Conservation (phyloP, 148 eudicot genomes). For the Persicaria tinctoria region DNA sequence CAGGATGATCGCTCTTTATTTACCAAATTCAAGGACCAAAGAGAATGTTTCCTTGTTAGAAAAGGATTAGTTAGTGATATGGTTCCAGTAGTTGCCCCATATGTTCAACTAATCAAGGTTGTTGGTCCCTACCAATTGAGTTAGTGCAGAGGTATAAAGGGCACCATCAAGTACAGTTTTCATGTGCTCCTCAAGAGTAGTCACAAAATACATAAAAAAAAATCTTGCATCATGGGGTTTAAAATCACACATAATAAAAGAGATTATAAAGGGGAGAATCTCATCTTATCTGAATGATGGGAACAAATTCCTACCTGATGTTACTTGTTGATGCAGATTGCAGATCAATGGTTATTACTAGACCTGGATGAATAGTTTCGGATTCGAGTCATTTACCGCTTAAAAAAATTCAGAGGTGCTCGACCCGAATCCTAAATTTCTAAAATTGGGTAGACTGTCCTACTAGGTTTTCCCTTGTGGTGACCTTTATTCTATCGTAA, state of each 20-base stretch:
- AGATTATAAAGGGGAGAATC: constrained; percentile 3
- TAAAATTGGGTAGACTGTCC: neutral
- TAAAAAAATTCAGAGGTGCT: neutral
- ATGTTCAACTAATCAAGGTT: neutral
- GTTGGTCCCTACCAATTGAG: constrained; percentile 7
- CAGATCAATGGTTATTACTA: neutral
- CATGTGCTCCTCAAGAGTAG: constrained; percentile 1
- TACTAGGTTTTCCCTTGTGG: too few species aligned
- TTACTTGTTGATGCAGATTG: neutral
- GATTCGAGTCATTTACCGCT: neutral
- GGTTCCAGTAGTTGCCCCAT: constrained; percentile 3
- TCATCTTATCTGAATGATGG: neutral
- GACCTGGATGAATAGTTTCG: neutral
- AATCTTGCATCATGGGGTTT: neutral
- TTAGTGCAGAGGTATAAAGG: neutral
- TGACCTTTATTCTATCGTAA: too few species aligned
- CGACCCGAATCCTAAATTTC: neutral
- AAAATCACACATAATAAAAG: constrained; percentile 10
- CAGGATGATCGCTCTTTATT: too few species aligned
- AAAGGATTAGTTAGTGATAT: constrained; percentile 5
- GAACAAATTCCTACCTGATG: constrained; percentile 1
- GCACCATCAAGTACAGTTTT: constrained; percentile 7
- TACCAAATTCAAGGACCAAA: neutral
- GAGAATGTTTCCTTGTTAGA: constrained; percentile 10
- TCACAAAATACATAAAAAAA: neutral